Evolutionary conservation across 306 rosid genomes (phyloP).

Genomic region (Pterocarpus santalinus): DNA sequence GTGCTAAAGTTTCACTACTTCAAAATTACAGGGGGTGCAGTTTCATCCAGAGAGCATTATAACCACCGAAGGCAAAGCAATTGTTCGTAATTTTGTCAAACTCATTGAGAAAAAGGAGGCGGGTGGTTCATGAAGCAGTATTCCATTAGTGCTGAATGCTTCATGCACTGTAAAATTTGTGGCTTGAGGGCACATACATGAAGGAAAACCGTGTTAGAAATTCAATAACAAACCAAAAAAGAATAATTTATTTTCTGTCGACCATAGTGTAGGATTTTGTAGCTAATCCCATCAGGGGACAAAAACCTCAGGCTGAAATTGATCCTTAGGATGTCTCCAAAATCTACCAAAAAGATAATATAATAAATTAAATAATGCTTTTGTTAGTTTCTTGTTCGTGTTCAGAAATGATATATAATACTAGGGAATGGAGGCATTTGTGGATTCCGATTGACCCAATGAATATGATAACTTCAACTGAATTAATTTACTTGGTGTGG

Average conservation of each 20-base stretch:
- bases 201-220: background rate
- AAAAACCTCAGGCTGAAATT: slow-evolving; percentile 3
- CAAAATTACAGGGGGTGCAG: slow-evolving; percentile 86
- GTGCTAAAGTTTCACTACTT: slow-evolving; percentile 20
- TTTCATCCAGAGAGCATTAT: slow-evolving; percentile 98
- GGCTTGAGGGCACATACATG: background rate
- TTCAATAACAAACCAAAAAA: background rate
- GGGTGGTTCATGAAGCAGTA: slow-evolving; percentile 38
- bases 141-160: slow-evolving; percentile 14
- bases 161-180: background rate
- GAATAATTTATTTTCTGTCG: background rate
- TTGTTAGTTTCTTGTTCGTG: background rate
- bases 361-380: background rate
- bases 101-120: slow-evolving; percentile 71
- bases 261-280: slow-evolving; percentile 7
- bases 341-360: background rate
- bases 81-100: slow-evolving; percentile 74
- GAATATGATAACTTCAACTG: too few species aligned
- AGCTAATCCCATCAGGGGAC: background rate
- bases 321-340: background rate
- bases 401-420: too few species aligned
- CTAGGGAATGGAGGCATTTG: too few species aligned
- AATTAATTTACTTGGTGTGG: too few species aligned
- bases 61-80: slow-evolving; percentile 74
- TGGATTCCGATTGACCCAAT: too few species aligned